Evolutionary conservation across 495 filamentous ascomycete genomes (phyloP).

Genomic region (Neurospora sp.): DNA sequence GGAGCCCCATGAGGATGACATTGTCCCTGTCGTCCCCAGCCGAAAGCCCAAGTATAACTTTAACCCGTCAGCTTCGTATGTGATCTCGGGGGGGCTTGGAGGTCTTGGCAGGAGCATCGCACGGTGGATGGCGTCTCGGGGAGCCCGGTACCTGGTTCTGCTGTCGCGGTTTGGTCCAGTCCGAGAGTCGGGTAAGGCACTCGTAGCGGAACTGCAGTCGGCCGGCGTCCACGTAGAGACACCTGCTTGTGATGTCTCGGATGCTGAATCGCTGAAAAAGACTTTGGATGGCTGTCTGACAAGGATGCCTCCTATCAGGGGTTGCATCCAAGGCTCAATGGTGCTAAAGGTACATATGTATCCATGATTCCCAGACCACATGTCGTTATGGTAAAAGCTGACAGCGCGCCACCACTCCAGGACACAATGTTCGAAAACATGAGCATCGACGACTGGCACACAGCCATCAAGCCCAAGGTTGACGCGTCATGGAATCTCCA

Average conservation of each 20-base stretch:
- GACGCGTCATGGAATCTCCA: conserved; percentile 26
- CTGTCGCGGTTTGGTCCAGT: conserved; percentile 38
- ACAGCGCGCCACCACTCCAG: conserved; percentile 4
- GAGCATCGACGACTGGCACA: conserved; percentile 25
- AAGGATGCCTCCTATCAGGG: conserved; percentile 40
- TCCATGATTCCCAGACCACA: neutral
- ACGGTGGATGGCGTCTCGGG: conserved; percentile 38
- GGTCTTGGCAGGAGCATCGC: conserved; percentile 45
- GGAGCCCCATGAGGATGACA: conserved; percentile 23
- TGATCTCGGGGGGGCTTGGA: conserved; percentile 46
- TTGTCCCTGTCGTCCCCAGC: conserved; percentile 11
- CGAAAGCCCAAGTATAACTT: neutral
- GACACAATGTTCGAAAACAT: conserved; percentile 42
- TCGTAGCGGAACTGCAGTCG: conserved; percentile 14
- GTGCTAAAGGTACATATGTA: conserved; percentile 27
- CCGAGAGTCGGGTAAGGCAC: conserved; percentile 3
- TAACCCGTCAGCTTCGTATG: conserved; percentile 24
- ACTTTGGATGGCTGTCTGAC: neutral
- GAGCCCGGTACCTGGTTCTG: conserved; percentile 42
- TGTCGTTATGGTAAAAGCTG: too few species aligned
- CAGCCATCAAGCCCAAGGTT: conserved; percentile 39
- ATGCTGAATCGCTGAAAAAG: neutral
- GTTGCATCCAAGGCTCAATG: conserved; percentile 41
- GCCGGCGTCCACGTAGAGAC: conserved; percentile 19
- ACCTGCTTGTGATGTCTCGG: conserved; percentile 30